These are phyloP conservation scores for Iberis pinnata DNA, from an alignment of 345 rosid species.

Conservation along the genomic window DNA sequence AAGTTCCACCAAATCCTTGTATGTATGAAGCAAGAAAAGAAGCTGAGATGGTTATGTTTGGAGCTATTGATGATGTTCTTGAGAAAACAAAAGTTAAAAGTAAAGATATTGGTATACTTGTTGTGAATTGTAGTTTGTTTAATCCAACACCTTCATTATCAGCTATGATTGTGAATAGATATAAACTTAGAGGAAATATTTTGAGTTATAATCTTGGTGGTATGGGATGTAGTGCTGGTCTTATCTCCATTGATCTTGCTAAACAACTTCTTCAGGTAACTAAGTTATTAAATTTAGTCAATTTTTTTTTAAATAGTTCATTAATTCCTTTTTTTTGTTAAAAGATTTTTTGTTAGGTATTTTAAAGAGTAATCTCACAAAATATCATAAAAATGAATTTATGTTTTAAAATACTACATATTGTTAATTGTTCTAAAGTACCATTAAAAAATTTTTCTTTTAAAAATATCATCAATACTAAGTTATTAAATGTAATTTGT, in stretches of 20 bases:
- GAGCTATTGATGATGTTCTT: slow-evolving; percentile 42
- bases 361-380: no score
- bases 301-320: no score
- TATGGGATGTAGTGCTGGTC: slow-evolving; percentile 69
- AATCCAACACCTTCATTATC: slow-evolving; percentile 50
- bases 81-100: slow-evolving; percentile 36
- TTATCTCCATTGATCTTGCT: slow-evolving; percentile 49
- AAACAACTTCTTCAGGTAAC: slow-evolving; percentile 42
- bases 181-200: slow-evolving; percentile 39
- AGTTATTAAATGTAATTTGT: no score
- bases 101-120: slow-evolving; percentile 39
- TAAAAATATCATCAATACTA: no score
- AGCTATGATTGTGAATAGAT: slow-evolving; percentile 39
- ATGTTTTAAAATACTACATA: no score
- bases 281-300: neutral
- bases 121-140: slow-evolving; percentile 47
- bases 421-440: no score
- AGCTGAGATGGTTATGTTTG: slow-evolving; percentile 39
- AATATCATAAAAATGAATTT: no score
- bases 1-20: slow-evolving; percentile 35
- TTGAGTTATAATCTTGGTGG: slow-evolving; percentile 52
- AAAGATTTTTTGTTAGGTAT: no score
- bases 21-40: slow-evolving; percentile 42
- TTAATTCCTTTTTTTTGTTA: no score
- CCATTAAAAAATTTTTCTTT: no score